Percentiles rank a stretch among this genome's conserved stretches.
phyloP scores from a whole-genome alignment of 2,329 filamentous ascomycete genomes.

The Alternaria sp. region DNA sequence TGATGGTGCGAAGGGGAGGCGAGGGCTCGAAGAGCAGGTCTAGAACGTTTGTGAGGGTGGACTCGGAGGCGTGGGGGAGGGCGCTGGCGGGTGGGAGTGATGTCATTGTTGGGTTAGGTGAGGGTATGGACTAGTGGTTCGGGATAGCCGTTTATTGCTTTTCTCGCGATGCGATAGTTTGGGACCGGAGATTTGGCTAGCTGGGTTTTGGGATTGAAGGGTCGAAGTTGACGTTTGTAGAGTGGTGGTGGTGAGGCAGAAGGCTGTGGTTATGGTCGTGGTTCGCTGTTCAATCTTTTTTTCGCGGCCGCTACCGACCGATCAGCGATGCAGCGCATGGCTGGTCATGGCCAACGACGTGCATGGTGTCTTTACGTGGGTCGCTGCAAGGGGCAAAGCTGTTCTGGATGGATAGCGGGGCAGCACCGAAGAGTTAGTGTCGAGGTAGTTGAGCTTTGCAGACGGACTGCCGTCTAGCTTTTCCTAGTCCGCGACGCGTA shows the following conservation, averaged over 20 bases:
- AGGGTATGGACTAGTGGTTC: neutral
- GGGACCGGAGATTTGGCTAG: neutral
- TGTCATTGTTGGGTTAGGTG: conserved; percentile 28
- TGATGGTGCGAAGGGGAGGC: conserved; percentile 72
- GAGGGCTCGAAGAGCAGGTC: conserved; percentile 88
- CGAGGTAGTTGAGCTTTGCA: neutral
- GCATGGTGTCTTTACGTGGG: conserved; percentile 9
- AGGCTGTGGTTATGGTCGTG: neutral
- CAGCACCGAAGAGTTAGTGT: conserved; percentile 2
- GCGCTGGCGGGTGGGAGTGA: conserved; percentile 65
- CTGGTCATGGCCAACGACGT: neutral
- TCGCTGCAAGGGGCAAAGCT: conserved; percentile 34
- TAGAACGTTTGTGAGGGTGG: conserved; percentile 65
- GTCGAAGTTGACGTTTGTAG: neutral
- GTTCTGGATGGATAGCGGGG: conserved; percentile 17
- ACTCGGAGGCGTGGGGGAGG: conserved; percentile 63
- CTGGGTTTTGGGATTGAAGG: neutral
- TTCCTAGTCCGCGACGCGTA: conserved; percentile 2
- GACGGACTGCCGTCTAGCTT: conserved; percentile 3
- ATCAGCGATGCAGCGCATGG: conserved; percentile 7
- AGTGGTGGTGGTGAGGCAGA: neutral
- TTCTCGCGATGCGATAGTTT: conserved; percentile 6
- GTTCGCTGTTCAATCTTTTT: neutral
- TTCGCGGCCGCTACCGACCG: conserved; percentile 38
- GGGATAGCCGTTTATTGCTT: neutral